Base-by-base conservation (phyloP, 441 rosid genomes). In the Syzygium syzygioides region DNA sequence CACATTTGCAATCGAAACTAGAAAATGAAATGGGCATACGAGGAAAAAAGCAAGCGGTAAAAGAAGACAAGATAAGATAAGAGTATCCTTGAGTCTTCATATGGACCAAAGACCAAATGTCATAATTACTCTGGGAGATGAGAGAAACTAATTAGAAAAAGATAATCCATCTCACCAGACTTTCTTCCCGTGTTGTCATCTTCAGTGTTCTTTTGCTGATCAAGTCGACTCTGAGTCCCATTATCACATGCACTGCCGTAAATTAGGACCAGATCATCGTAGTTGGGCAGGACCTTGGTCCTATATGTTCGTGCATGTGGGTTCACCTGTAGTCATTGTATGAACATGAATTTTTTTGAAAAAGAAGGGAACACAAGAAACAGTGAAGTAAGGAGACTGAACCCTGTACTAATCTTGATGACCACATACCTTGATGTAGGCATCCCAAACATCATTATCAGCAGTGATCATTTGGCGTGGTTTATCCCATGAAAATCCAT, bases 401-500 rank as follows among this genome's bases (percentile, higher is more conserved):
- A 26, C 52, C 52, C 53, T 59, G 52, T 76, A 55, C 59, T 62
- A 28, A 88, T 85, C 79, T 84, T 56, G 86, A 59, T 30, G 68
- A 85, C 32, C 86, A 34, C 1, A 2, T 90, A 96, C 99, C 98
- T 96, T 97, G 87, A 93, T 92, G 91, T 96, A 95, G 89, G 94
- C 87, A 91, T 96, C 96, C 99, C 99, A 96, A 91, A 94, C 90
- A 79, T 88, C 92, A 93, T 93, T 95, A 64, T 93, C 92, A 5
- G 98, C 98, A 87, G 87, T 88, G 52, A 96, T 88, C 94, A 93
- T 94, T 88, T 90, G 93, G 52, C 52, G 92, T 45, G 89, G 89
- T 87, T 93, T 95, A 91, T 97, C 99, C 99, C 99, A 97, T 13
- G 93, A 92, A 92, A 97, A 97, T 20, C 96, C 96, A 68, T 91